Evolutionary conservation across 1,284 basidiomycete genomes (phyloP), one percentile per base, ranked within the genome.

Genomic region (Ceratobasidium sp.): DNA sequence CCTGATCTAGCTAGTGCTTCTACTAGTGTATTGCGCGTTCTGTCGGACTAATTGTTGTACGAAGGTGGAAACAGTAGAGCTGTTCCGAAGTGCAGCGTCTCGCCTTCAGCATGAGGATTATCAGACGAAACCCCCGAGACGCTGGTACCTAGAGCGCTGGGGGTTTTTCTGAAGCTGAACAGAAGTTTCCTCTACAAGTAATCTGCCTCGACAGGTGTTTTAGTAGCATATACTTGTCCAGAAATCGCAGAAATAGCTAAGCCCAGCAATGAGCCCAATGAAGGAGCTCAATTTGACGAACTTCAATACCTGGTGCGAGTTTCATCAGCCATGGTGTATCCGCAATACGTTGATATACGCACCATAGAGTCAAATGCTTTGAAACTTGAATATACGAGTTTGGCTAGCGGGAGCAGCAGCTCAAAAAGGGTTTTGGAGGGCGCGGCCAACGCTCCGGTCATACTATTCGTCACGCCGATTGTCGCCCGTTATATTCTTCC

Each of bases 1-100:
- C 17, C 86, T 87, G 86, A 90, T 89, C 54, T 88, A 17, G 87
- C 86, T 69, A 93, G 46, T 74, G 89, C 90, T 81, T 90, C 85
- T 0, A 92, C 91, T 57, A 94, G 84, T 82, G 94, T 92, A 6
- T 87, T 83, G 56, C 92, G 86, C 86, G 93, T 87, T 0, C 92
- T 92, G 82, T 93, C 93, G 54, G 85, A 44, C 2, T 77, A n/a
- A n/a, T 86, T 84, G 76, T 91, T 92, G 83, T 90, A 93, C 0
- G 92, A 93, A 0, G 92, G 92, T 2, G 92, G 92, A 84, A 93
- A 93, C 65, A 93, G 85, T 1, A 90, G 91, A 74, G 93, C 87
- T 87, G 93, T 84, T 0, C 90, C 89, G 79, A 93, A 92, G 80
- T 90, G 83, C 74, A 93, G 86, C 0, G 86, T 88, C 40, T 89